Evolutionary conservation across 805 yeast species (phyloP).

Genomic region (Hanseniaspora mollemarum): DNA sequence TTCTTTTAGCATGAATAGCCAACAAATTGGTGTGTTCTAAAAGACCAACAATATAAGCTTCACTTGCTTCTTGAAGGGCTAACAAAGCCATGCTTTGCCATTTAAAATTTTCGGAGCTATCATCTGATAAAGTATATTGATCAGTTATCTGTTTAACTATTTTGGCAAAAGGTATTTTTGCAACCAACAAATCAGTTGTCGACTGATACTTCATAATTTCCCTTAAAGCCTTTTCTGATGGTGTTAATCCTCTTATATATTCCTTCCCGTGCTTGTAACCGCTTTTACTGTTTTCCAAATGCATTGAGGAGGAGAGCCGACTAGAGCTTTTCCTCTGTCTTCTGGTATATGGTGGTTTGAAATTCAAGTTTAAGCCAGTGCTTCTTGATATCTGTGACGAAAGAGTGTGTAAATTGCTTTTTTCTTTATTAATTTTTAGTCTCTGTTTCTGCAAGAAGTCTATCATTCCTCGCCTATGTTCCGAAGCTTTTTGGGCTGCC

Average conservation of each 20-base stretch:
- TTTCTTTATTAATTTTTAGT: slow-evolving; percentile 9
- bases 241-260: slow-evolving; percentile 29
- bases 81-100: slow-evolving; percentile 73
- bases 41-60: slow-evolving; percentile 60
- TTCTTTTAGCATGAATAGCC: slow-evolving; percentile 70
- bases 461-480: slow-evolving; percentile 7
- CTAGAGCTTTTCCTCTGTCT: not conserved
- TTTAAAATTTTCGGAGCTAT: slow-evolving; percentile 39
- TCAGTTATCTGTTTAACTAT: slow-evolving; percentile 64
- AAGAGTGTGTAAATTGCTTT: not conserved
- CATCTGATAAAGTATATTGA: slow-evolving; percentile 34
- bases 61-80: slow-evolving; percentile 73
- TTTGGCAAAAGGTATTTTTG: slow-evolving; percentile 69
- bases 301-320: not conserved
- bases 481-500: not conserved
- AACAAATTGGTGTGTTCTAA: slow-evolving; percentile 67
- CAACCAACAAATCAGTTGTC: slow-evolving; percentile 52
- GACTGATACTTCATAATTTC: slow-evolving; percentile 61
- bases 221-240: slow-evolving; percentile 55
- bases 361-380: slow-evolving; percentile 10
- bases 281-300: slow-evolving; percentile 18
- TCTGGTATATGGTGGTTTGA: not conserved
- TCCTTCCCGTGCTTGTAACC: slow-evolving; percentile 38
- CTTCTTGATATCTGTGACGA: slow-evolving; percentile 7
- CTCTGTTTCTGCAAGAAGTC: slow-evolving; percentile 6